Evolutionary conservation across 2,329 filamentous ascomycete genomes (phyloP), one percentile per base, ranked within the genome.

Genomic region (Aureobasidium sp.): DNA sequence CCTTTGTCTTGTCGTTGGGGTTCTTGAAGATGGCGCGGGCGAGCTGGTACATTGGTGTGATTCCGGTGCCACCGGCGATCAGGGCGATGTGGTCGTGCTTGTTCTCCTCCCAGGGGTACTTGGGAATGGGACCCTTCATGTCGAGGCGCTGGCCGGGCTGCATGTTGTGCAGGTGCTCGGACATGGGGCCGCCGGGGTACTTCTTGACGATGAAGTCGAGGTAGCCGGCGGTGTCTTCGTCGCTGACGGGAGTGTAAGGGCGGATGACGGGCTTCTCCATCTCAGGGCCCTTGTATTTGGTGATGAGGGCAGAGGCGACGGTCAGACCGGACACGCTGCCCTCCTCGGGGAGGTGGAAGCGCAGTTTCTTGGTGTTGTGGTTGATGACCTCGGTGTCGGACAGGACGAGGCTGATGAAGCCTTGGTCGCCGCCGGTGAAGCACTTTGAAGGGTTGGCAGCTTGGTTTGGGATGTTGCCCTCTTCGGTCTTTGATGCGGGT

Each of bases 21-120:
- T 96, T 95, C 73, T 85, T 88, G 83, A 97, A 95, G 74, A 98
- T 95, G 66, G 84, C 80, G 58, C 88, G 88, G 60, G 83, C 78
- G 40, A 98, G 83, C 78, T 98, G 93, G 79, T 88, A 97, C 91
- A 97, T 96, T 62, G 93, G 93, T 10, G 93, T 93, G 70, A 98
- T 95, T 57, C 93, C 93, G 6, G 93, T 96, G 60, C 93, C 93
- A 63, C 93, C 93, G n/a, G 91, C 89, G 58, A 98, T 80, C 60
- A 91, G 77, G 34, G 81, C 85, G 63, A 94, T 82, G 76, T 97
- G 90, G 57, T 88, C 59, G 76, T 96, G 90, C 81, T 95, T 96
- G 80, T 97, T 97, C 61, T 84, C 66, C 50, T 81, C 68, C 90
- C 90, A 97, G 27, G 81, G 72, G 72, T 96, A 97, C 74, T 98